Conservation (phyloP, 805 yeast genomes). For the Pichia deserticola region DNA sequence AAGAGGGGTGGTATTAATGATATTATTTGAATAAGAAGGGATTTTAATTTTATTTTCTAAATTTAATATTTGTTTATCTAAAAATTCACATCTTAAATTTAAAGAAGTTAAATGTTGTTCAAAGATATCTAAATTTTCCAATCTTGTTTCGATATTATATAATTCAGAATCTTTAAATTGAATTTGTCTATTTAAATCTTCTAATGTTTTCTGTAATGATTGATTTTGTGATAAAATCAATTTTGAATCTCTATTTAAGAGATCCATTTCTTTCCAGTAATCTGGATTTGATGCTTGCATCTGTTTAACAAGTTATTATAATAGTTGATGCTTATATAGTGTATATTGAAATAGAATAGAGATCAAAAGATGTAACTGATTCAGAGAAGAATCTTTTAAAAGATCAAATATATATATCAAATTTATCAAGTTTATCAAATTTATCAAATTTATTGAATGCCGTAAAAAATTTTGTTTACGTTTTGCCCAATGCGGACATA, state of each 20-base stretch:
- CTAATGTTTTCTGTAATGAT: slow-evolving; percentile 13
- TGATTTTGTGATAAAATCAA: slow-evolving; percentile 6
- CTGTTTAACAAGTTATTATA: too few relatives aligned
- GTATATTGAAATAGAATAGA: too few relatives aligned
- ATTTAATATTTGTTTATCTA: slow-evolving; percentile 28
- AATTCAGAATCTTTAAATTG: slow-evolving; percentile 16
- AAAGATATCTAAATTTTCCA: slow-evolving; percentile 24
- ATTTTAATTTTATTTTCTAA: slow-evolving; percentile 18
- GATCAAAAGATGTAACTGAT: too few relatives aligned
- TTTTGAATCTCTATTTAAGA: not conserved
- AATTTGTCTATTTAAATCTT: slow-evolving; percentile 14
- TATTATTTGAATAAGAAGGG: not conserved
- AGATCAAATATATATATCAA: too few relatives aligned
- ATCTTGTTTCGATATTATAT: slow-evolving; percentile 17
- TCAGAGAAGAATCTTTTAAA: too few relatives aligned
- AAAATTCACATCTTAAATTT: slow-evolving; percentile 27
- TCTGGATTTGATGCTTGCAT: not conserved
- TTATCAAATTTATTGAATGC: too few relatives aligned
- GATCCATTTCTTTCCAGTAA: not conserved
- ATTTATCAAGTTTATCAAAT: too few relatives aligned
- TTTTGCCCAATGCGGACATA: too few relatives aligned
- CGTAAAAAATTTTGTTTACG: too few relatives aligned
- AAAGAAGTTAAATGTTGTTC: slow-evolving; percentile 27
- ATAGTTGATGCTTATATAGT: too few relatives aligned
- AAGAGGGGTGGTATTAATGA: not conserved